Conservation (phyloP, 2,329 filamentous ascomycete genomes). For the Beauveria brongniartii region DNA sequence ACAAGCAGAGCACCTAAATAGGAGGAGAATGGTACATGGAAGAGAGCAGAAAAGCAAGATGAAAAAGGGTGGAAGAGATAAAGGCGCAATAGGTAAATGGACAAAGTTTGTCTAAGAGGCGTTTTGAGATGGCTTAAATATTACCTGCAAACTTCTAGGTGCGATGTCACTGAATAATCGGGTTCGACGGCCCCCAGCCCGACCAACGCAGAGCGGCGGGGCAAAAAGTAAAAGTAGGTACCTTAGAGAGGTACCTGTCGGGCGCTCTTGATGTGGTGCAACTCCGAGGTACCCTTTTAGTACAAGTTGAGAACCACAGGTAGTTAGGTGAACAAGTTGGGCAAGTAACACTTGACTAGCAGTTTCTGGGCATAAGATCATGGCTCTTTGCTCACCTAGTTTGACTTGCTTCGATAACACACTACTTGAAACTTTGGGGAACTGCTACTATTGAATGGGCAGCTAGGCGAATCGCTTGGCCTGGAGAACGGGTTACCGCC, state of each 20-base stretch:
- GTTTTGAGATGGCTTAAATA: neutral
- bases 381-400: no score
- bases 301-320: neutral
- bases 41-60: neutral
- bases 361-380: no score
- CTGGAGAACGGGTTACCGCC: neutral
- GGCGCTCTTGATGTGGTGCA: neutral
- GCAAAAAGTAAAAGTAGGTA: neutral
- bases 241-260: neutral
- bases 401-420: no score
- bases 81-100: neutral
- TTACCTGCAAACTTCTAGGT: neutral
- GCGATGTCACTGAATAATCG: slow-evolving; percentile 2
- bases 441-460: no score
- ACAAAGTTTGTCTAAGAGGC: neutral
- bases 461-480: neutral
- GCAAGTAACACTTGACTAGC: neutral
- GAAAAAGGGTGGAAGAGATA: neutral
- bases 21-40: neutral
- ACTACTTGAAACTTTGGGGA: no score
- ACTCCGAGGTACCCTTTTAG: neutral
- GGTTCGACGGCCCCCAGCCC: neutral
- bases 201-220: neutral
- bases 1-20: neutral
- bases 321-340: neutral